Percentiles rank a stretch among this genome's conserved stretches.
These are phyloP conservation scores for Aspergillus hortae DNA, from an alignment of 2,329 filamentous ascomycete species.

Conservation along the genomic window DNA sequence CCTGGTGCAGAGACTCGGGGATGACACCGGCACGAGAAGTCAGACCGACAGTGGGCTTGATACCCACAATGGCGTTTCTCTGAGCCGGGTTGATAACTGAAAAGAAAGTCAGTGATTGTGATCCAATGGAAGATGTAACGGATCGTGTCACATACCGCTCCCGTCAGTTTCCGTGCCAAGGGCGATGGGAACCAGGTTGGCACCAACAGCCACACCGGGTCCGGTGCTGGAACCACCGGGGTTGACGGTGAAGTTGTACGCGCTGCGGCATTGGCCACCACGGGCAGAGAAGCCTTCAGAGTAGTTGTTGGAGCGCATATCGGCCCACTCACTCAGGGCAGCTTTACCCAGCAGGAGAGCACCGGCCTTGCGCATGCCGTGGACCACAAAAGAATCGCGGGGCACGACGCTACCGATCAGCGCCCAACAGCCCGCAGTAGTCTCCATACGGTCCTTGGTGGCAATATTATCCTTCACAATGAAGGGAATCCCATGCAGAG, in stretches of 20 bases:
- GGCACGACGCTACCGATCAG: slow-evolving; percentile 64
- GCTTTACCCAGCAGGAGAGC: slow-evolving; percentile 70
- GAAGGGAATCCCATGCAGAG: slow-evolving; percentile 72
- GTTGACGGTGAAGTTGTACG: slow-evolving; percentile 66
- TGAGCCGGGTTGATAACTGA: slow-evolving; percentile 67
- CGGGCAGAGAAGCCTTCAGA: slow-evolving; percentile 65
- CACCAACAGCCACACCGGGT: slow-evolving; percentile 60
- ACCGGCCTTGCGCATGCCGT: slow-evolving; percentile 59
- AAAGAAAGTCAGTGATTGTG: too few relatives aligned
- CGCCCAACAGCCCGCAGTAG: slow-evolving; percentile 67
- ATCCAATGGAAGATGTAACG: not conserved
- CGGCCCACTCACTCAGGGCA: slow-evolving; percentile 69
- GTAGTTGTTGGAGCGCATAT: slow-evolving; percentile 65
- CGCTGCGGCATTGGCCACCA: slow-evolving; percentile 61
- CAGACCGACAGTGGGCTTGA: slow-evolving; percentile 72
- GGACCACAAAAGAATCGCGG: slow-evolving; percentile 64
- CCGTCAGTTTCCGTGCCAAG: slow-evolving; percentile 74
- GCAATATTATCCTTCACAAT: slow-evolving; percentile 68
- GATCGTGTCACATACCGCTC: slow-evolving; percentile 40
- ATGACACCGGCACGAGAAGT: slow-evolving; percentile 63
- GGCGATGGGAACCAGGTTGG: slow-evolving; percentile 61
- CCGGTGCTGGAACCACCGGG: slow-evolving; percentile 69
- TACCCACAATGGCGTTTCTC: slow-evolving; percentile 65
- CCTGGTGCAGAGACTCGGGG: slow-evolving; percentile 65
- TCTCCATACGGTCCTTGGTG: slow-evolving; percentile 67